phyloP scores from a whole-genome alignment of 148 eudicot species.

The Fallopia convolvulus region DNA sequence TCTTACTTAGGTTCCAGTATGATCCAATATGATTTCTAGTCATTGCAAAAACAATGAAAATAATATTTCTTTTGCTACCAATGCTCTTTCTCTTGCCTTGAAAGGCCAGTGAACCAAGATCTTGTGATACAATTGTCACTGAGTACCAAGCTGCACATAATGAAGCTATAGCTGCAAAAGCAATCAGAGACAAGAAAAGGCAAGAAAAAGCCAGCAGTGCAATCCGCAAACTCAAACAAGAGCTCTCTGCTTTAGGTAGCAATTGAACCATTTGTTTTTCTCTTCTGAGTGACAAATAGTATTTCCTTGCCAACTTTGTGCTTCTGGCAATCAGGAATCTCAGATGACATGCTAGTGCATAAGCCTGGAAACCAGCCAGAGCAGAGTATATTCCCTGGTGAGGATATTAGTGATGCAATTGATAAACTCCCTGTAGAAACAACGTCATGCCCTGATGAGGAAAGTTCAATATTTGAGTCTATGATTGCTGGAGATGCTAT shows the following conservation, averaged over 20 bases:
- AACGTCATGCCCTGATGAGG: conserved; percentile 16
- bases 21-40: not conserved
- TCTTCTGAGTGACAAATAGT: not conserved
- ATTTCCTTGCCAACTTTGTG: conserved; percentile 5
- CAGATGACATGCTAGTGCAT: conserved; percentile 43
- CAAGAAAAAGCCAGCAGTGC: conserved; percentile 68
- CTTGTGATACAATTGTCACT: conserved; percentile 43
- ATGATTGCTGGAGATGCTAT: conserved; percentile 18
- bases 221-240: conserved; percentile 82
- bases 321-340: conserved; percentile 49
- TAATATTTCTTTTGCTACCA: not conserved
- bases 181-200: conserved; percentile 60
- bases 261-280: not conserved
- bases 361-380: conserved; percentile 31
- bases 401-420: conserved; percentile 7
- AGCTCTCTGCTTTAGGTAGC: conserved; percentile 71
- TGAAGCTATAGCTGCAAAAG: conserved; percentile 80
- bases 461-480: conserved; percentile 19
- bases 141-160: conserved; percentile 73
- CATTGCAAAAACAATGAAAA: not conserved
- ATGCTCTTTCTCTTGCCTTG: conserved; percentile 5
- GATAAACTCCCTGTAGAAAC: conserved; percentile 15
- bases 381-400: conserved; percentile 19
- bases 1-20: not conserved
- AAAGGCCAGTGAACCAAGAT: conserved; percentile 53